Evolutionary conservation across 139 green algal genomes (phyloP).

Genomic region (Coelastrella sp.): DNA sequence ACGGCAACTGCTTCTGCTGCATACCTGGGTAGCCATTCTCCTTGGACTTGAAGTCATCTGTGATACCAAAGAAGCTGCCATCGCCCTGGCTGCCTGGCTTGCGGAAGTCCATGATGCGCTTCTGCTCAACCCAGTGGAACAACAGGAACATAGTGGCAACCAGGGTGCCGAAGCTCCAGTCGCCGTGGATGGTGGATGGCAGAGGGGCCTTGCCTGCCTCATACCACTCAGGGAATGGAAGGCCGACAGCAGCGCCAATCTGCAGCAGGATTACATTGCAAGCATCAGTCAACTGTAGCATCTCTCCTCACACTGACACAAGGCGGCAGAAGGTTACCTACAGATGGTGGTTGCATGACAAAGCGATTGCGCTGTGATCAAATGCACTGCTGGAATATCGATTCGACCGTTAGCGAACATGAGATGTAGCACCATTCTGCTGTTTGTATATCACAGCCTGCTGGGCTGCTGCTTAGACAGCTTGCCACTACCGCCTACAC

Average conservation of each 20-base stretch:
- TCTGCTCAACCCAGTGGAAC: slow-evolving; percentile 81
- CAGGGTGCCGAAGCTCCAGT: slow-evolving; percentile 64
- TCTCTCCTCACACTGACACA: too few relatives aligned
- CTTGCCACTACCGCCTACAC: too few relatives aligned
- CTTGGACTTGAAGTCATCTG: slow-evolving; percentile 83
- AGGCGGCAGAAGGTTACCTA: not conserved
- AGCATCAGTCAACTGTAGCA: too few relatives aligned
- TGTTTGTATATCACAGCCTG: not conserved
- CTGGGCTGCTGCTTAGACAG: too few relatives aligned
- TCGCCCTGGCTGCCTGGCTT: slow-evolving; percentile 90
- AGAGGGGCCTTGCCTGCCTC: slow-evolving; percentile 63
- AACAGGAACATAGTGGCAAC: slow-evolving; percentile 77
- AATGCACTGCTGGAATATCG: too few relatives aligned
- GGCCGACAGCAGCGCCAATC: slow-evolving; percentile 60
- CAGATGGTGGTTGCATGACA: too few relatives aligned
- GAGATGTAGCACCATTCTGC: too few relatives aligned
- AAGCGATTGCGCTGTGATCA: too few relatives aligned
- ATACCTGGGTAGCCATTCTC: slow-evolving; percentile 82
- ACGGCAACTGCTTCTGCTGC: not conserved
- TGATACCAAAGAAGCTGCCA: slow-evolving; percentile 88
- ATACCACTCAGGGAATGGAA: slow-evolving; percentile 66
- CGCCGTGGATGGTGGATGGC: slow-evolving; percentile 17
- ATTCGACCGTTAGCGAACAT: too few relatives aligned
- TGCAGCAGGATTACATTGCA: slow-evolving; percentile 38
- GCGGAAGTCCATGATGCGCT: slow-evolving; percentile 83